Conservation (phyloP, 805 yeast genomes). For the Grigorovia humatica region DNA sequence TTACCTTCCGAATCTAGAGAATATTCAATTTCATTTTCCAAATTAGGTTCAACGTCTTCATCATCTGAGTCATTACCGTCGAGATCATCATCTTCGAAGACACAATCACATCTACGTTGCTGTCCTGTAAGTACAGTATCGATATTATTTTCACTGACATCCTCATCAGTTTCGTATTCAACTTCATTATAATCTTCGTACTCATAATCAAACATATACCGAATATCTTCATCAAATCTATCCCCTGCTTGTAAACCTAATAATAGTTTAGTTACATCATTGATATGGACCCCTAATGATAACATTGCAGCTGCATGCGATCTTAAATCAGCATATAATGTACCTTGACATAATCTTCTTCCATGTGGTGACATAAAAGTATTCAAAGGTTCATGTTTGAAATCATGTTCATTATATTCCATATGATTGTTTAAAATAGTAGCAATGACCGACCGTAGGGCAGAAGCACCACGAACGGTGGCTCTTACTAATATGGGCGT, state of each 20-base stretch:
- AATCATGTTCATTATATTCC: slow-evolving; percentile 39
- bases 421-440: slow-evolving; percentile 46
- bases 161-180: slow-evolving; percentile 15
- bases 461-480: slow-evolving; percentile 51
- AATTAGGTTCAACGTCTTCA: not conserved
- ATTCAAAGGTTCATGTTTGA: slow-evolving; percentile 46
- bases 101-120: slow-evolving; percentile 28
- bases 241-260: slow-evolving; percentile 51
- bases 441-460: slow-evolving; percentile 53
- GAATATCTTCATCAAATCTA: slow-evolving; percentile 56
- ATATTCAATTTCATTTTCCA: not conserved
- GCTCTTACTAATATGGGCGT: slow-evolving; percentile 40
- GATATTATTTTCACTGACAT: slow-evolving; percentile 2
- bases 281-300: slow-evolving; percentile 37
- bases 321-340: slow-evolving; percentile 47
- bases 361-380: slow-evolving; percentile 61
- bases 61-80: slow-evolving; percentile 11
- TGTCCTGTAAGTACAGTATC: slow-evolving; percentile 5
- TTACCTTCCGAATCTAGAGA: not conserved
- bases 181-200: slow-evolving; percentile 33
- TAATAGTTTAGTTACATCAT: slow-evolving; percentile 44
- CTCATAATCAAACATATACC: slow-evolving; percentile 51
- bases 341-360: slow-evolving; percentile 49
- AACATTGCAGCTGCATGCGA: slow-evolving; percentile 47
- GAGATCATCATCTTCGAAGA: slow-evolving; percentile 27